Evolutionary conservation across 768 basidiomycete genomes (phyloP), one percentile per base, ranked within the genome.

Genomic region (Boletus eberwhitei): DNA sequence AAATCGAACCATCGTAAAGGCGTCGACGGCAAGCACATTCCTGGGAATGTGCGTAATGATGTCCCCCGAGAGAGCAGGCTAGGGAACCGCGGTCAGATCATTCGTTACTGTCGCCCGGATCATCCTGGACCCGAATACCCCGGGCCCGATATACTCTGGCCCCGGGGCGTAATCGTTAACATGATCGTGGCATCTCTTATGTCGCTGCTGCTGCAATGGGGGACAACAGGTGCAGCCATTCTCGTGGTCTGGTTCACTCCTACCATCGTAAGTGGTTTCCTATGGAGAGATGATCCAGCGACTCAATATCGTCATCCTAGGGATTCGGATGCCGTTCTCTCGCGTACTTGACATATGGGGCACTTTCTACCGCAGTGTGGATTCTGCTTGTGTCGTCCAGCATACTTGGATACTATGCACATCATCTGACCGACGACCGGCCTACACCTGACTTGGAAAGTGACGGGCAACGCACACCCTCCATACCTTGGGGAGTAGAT

Each of bases 301-400:
- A 42, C 19, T 52, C 11, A 38, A 22, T 1, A 7, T 38, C 19
- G 14, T 47, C 8, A 6, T 31, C 13, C 22, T n/a, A 64, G 66
- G 66, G 67, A 17, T 31, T 75, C 2, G 74, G 73, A 12, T 74
- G 74, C 41, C 71, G 72, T 50, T 74, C 72, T 3, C 53, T 59
- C 0, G 60, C 64, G 1, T 74, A 73, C 48, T 22, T 72, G 35
- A 40, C 66, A 16, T 74, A 72, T 13, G 74, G 61, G 2, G 14
- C 35, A 7, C 1, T 64, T 6, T 69, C 74, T 1, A 75, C 69
- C 2, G 1, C 53, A 0, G 60, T 69, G 13, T 74, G 73, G 73
- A 21, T 63, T 8, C 13, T 71, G 2, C 62, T 74, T 12, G 56
- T 74, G 12, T 17, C 37, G 2, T 72, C 73, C 37, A 75, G 68